A percentile compares a stretch with the other conserved stretches of the same genome.
phyloP scores from a whole-genome alignment of 2,329 filamentous ascomycete species.

The Xylariaceae sp. region DNA sequence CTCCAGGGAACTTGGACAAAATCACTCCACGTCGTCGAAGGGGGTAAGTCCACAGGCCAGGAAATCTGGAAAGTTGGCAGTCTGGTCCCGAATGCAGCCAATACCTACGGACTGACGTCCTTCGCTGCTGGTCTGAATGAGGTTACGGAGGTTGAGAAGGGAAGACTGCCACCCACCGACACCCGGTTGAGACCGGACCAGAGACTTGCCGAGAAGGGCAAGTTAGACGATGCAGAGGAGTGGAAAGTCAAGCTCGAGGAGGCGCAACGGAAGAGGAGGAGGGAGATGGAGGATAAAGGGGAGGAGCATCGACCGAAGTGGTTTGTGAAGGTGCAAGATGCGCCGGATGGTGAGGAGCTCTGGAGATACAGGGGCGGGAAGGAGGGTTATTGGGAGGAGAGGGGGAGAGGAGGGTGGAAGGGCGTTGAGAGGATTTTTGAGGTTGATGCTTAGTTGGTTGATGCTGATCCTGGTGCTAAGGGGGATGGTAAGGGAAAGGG shows the following conservation, averaged over 20 bases:
- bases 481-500: too few relatives aligned
- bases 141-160: constrained; percentile 73
- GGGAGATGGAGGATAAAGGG: constrained; percentile 70
- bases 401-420: constrained; percentile 39
- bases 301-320: constrained; percentile 73
- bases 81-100: constrained; percentile 73
- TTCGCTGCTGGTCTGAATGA: constrained; percentile 89
- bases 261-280: constrained; percentile 70
- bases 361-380: constrained; percentile 76
- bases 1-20: constrained; percentile 83
- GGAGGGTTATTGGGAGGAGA: constrained; percentile 91
- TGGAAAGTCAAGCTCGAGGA: constrained; percentile 84
- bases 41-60: constrained; percentile 53
- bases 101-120: constrained; percentile 81
- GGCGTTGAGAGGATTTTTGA: constrained; percentile 29
- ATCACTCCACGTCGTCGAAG: constrained; percentile 62
- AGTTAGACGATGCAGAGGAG: constrained; percentile 77
- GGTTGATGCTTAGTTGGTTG: not conserved
- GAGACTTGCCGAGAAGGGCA: constrained; percentile 74
- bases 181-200: constrained; percentile 83
- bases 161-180: constrained; percentile 75
- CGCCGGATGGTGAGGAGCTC: constrained; percentile 59
- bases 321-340: constrained; percentile 71
- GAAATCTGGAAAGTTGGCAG: constrained; percentile 76
- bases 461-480: too few relatives aligned